These are phyloP conservation scores for Aspergillus wentii DNA, from an alignment of 495 filamentous ascomycete species.

Conservation along the genomic window DNA sequence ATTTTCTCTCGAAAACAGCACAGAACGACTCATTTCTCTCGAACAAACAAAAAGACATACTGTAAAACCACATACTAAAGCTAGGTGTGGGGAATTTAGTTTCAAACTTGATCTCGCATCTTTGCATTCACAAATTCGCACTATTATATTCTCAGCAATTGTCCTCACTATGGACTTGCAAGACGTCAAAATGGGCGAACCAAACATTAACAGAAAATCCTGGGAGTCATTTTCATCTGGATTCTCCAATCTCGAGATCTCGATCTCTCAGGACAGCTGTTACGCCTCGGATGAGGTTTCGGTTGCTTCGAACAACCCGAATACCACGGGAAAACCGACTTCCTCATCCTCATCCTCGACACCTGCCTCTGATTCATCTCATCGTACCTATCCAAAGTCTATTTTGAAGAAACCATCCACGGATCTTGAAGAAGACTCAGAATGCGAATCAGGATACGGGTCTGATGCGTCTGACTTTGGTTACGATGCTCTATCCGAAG, in stretches of 20 bases:
- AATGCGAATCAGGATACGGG: constrained; percentile 39
- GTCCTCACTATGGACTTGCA: constrained; percentile 2
- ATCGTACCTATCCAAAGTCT: constrained; percentile 31
- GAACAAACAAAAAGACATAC: constrained; percentile 3
- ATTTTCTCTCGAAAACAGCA: constrained; percentile 6
- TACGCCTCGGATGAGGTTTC: constrained; percentile 44
- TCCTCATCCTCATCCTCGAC: constrained; percentile 15
- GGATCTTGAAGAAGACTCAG: constrained; percentile 21
- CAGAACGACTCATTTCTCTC: constrained; percentile 8
- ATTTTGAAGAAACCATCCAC: constrained; percentile 35
- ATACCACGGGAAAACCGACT: constrained; percentile 14
- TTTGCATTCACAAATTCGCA: neutral
- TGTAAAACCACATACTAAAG: too few species aligned
- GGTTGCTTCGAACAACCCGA: constrained; percentile 26
- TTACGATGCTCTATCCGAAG: constrained; percentile 27
- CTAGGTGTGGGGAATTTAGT: too few species aligned
- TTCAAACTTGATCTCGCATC: neutral
- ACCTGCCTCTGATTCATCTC: constrained; percentile 13
- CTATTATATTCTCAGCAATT: neutral
- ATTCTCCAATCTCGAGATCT: constrained; percentile 36
- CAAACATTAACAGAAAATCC: constrained; percentile 24
- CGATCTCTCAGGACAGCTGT: constrained; percentile 41
- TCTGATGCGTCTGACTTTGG: constrained; percentile 34
- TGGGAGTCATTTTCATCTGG: constrained; percentile 43
- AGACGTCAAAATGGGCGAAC: constrained; percentile 20